Percentiles rank a stretch among this genome's conserved stretches.
phyloP scores from a whole-genome alignment of 352 stramenopile species.

The Blastocystis sp. region DNA sequence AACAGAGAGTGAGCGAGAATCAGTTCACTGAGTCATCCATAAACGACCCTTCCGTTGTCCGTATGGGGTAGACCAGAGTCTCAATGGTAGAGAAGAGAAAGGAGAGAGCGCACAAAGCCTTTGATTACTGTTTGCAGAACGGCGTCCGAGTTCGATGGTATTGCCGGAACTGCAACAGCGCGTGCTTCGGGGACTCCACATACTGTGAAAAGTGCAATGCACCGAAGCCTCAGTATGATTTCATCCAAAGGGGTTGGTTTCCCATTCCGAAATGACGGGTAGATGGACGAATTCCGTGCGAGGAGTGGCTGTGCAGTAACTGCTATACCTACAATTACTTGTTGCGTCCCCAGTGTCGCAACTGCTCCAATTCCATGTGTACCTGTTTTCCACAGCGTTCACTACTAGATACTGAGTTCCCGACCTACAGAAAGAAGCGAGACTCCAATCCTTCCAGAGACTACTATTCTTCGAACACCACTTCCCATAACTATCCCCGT shows the following conservation, averaged over 20 bases:
- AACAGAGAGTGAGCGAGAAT: too few species aligned
- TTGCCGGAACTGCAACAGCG: background rate
- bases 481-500: background rate
- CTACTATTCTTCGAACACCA: background rate
- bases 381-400: background rate
- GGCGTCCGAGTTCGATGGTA: background rate
- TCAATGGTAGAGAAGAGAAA: background rate
- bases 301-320: constrained; percentile 2
- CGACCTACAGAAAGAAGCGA: background rate
- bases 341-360: background rate
- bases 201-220: background rate
- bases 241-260: background rate
- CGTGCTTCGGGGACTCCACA: background rate
- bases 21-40: too few species aligned
- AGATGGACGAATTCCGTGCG: background rate
- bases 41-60: too few species aligned
- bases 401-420: background rate
- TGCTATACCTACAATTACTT: background rate
- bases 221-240: background rate
- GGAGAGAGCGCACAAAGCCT: background rate
- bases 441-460: background rate
- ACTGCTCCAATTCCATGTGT: background rate
- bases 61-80: too few species aligned
- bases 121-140: background rate
- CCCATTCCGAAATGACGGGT: background rate